phyloP scores from a whole-genome alignment of 2,329 filamentous ascomycete genomes.

The Fusarium xyrophilum region DNA sequence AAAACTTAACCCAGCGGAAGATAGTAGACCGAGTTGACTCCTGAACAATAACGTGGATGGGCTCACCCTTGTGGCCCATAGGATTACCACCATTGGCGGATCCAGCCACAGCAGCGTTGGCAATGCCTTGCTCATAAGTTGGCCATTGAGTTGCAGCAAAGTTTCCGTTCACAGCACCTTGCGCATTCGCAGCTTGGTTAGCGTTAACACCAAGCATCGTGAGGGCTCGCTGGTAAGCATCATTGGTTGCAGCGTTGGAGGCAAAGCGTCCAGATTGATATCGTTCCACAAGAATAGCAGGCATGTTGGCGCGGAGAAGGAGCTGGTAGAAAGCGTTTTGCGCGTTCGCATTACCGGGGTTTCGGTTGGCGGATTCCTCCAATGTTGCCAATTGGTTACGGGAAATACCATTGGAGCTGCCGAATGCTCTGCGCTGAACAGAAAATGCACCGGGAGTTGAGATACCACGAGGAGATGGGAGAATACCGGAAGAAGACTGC shows the following conservation, averaged over 20 bases:
- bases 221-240: slow-evolving; percentile 79
- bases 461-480: slow-evolving; percentile 30
- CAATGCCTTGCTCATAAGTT: slow-evolving; percentile 42
- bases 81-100: slow-evolving; percentile 33
- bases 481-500: slow-evolving; percentile 31
- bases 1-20: slow-evolving; percentile 91
- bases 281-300: slow-evolving; percentile 87
- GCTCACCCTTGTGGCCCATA: slow-evolving; percentile 77
- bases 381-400: slow-evolving; percentile 78
- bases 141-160: slow-evolving; percentile 42
- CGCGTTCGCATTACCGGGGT: slow-evolving; percentile 82
- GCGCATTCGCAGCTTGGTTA: slow-evolving; percentile 37
- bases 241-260: slow-evolving; percentile 77
- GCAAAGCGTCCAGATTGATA: slow-evolving; percentile 89
- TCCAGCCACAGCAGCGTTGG: slow-evolving; percentile 39
- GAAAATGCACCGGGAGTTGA: slow-evolving; percentile 29
- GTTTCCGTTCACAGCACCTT: slow-evolving; percentile 26
- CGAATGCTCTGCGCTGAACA: slow-evolving; percentile 48
- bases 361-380: slow-evolving; percentile 92
- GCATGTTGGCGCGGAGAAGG: slow-evolving; percentile 89
- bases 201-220: slow-evolving; percentile 44
- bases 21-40: slow-evolving; percentile 80
- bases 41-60: slow-evolving; percentile 95
- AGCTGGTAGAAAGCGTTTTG: slow-evolving; percentile 96
- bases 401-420: slow-evolving; percentile 58